Evolutionary conservation across 2,329 filamentous ascomycete species (phyloP), one percentile per base, ranked within the genome.

Genomic region (Colletotrichum salicis): DNA sequence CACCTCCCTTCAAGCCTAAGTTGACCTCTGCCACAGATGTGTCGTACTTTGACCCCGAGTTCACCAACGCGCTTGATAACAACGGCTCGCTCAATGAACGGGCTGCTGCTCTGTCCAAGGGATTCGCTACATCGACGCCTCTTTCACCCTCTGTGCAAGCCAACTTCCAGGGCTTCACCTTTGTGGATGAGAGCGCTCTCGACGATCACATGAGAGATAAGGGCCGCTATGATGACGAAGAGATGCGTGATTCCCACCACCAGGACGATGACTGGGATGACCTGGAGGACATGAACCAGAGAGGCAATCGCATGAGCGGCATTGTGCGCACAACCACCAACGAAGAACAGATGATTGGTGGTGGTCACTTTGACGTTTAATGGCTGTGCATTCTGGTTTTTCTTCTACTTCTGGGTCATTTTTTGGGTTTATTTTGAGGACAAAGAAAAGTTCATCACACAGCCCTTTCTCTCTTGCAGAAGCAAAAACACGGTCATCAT

Each of bases 101-200:
- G 70, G 96, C 96, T 5, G 94, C 94, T 15, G 94, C 94, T 8
- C 82, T 98, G 61, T 94, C 96, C 19, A 91, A 92, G 69, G 95
- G 95, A 48, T 94, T 96, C 79, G 92, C 94, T 6, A 94, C 94
- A 8, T 97, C 94, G 15, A 99, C 96, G 0, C 96, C 96, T 0
- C 86, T 99, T 29, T 97, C 95, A 15, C 96, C 96, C 0, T 97
- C 94, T 2, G 95, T 98, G 83, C 96, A 99, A 83, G 96, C 96
- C 74, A 98, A 98, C 79, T 99, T 99, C 86, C 94, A 96, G 78
- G 96, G 96, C 41, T 99, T 99, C 82, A 99, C 96, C 0, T 99
- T 97, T 81, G 96, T 98, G n/a, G 96, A 98, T 77, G 96, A 98
- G 84, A 98, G 94, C 78, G 94, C 94, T 2, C 91, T 99, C 67